Conservation (phyloP, 2,329 filamentous ascomycete genomes). For the Ascochyta fabae region DNA sequence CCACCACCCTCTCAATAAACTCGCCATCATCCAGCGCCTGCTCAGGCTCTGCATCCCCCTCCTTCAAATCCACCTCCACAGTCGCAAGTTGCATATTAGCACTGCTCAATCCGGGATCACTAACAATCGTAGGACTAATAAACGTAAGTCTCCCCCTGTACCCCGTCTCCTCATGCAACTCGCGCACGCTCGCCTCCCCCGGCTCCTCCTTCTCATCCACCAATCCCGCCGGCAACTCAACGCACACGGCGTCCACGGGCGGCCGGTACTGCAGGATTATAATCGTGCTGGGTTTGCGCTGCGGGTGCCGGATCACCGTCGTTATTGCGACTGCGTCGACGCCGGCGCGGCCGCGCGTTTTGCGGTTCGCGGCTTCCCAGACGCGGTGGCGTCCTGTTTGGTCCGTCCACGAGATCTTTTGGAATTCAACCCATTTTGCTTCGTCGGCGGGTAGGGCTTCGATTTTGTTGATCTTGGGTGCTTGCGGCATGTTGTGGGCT, state of each 20-base stretch:
- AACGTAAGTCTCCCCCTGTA: constrained; percentile 60
- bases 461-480: constrained; percentile 44
- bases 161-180: constrained; percentile 68
- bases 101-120: constrained; percentile 67
- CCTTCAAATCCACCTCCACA: constrained; percentile 62
- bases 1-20: constrained; percentile 65
- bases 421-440: constrained; percentile 64
- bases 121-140: constrained; percentile 71
- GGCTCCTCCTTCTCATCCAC: constrained; percentile 65
- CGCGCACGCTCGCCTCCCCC: constrained; percentile 62
- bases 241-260: constrained; percentile 63
- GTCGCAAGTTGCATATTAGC: constrained; percentile 68
- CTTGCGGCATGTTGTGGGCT: constrained; percentile 44
- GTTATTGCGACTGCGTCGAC: constrained; percentile 67
- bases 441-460: constrained; percentile 59
- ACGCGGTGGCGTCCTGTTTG: constrained; percentile 55
- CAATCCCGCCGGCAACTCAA: constrained; percentile 67
- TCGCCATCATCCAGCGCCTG: constrained; percentile 67
- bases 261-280: constrained; percentile 67
- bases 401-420: constrained; percentile 60
- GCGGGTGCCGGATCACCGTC: constrained; percentile 60
- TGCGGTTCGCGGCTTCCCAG: constrained; percentile 59
- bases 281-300: constrained; percentile 57
- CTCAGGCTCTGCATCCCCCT: constrained; percentile 59
- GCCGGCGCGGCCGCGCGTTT: constrained; percentile 61